phyloP scores from a whole-genome alignment of 495 filamentous ascomycete species.

The Ascodesmis nigricans region DNA sequence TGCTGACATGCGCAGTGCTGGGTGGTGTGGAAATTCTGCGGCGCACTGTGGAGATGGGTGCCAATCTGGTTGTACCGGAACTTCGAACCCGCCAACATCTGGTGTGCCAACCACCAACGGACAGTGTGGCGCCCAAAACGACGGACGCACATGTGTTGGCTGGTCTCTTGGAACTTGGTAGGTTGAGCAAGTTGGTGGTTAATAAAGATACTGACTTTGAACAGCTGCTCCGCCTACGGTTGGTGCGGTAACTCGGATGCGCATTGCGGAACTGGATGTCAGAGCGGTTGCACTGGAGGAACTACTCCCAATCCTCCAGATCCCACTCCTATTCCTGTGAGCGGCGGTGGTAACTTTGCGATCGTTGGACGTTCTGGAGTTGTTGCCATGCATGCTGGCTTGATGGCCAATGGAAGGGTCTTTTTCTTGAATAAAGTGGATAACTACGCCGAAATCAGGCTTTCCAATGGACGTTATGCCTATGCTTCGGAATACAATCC shows the following conservation, averaged over 20 bases:
- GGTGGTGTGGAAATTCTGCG: no score
- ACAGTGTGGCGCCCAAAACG: conserved; percentile 22
- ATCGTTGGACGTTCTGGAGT: conserved; percentile 35
- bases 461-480: conserved; percentile 33
- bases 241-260: conserved; percentile 24
- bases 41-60: no score
- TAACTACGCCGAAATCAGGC: conserved; percentile 35
- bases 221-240: conserved; percentile 18
- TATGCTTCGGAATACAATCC: conserved; percentile 41
- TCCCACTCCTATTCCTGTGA: conserved; percentile 13
- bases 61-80: no score
- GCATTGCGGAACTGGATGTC: conserved; percentile 29
- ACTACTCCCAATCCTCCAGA: conserved; percentile 13
- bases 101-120: conserved; percentile 21
- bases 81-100: neutral
- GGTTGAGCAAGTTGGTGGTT: no score
- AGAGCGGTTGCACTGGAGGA: conserved; percentile 23
- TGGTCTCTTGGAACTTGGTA: conserved; percentile 15
- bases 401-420: conserved; percentile 36
- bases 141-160: conserved; percentile 19
- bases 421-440: conserved; percentile 44
- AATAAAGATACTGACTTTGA: no score
- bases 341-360: conserved; percentile 26
- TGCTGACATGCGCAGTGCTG: no score
- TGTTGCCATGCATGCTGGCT: conserved; percentile 40